Percentiles rank a stretch among this genome's conserved stretches.
Evolutionary conservation across 306 rosid genomes (phyloP).

Genomic region (Cucumis sativus): DNA sequence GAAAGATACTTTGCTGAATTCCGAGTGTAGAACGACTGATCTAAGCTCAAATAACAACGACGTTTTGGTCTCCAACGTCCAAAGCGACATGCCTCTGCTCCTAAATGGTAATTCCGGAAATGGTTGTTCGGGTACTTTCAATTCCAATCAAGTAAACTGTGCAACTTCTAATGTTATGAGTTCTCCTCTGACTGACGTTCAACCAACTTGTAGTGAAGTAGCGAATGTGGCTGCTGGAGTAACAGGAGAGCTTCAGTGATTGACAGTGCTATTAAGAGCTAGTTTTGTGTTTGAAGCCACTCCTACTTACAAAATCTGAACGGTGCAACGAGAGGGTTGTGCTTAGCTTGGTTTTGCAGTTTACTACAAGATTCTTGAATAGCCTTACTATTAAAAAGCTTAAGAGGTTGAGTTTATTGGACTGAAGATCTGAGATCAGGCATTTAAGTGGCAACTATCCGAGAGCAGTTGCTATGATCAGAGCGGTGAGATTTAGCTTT

Average conservation of each 20-base stretch:
- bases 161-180: not conserved
- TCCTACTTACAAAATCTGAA: not conserved
- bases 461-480: not conserved
- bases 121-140: not conserved
- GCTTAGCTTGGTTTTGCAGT: not conserved
- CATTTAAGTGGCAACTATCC: not conserved
- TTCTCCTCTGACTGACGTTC: not conserved
- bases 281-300: not conserved
- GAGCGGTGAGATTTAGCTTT: not conserved
- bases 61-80: not conserved
- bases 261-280: not conserved
- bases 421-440: not conserved
- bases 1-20: not conserved
- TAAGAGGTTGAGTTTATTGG: not conserved
- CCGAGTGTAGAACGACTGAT: not conserved
- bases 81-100: not conserved
- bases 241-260: not conserved
- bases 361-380: not conserved
- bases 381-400: not conserved
- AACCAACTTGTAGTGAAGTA: not conserved
- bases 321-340: not conserved
- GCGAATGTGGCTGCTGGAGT: not conserved
- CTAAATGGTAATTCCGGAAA: not conserved
- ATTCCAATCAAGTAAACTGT: not conserved
- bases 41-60: not conserved